phyloP scores from a whole-genome alignment of 2,329 filamentous ascomycete species.

The Alternaria infectoria region DNA sequence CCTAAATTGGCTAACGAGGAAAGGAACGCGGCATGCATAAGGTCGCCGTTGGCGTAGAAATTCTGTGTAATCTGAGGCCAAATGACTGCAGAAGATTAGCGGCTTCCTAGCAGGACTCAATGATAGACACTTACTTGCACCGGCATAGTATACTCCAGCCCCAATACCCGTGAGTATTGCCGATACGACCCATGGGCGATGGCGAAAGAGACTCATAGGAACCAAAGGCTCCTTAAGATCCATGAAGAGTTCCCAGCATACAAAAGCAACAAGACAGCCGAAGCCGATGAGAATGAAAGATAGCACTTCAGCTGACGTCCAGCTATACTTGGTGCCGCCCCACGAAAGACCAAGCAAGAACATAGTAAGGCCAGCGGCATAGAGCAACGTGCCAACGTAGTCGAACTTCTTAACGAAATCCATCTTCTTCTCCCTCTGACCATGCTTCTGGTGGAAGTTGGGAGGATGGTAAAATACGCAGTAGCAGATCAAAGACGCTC shows the following conservation, averaged over 20 bases:
- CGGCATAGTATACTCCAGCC: not conserved
- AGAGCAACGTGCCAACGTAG: not conserved
- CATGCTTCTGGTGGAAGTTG: not conserved
- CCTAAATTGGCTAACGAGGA: not conserved
- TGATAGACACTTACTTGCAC: not conserved
- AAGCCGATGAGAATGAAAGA: not conserved
- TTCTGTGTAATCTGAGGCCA: not conserved
- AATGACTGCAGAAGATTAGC: not conserved
- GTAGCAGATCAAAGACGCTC: not conserved
- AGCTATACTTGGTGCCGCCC: not conserved
- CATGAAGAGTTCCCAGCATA: not conserved
- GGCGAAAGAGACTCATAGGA: not conserved
- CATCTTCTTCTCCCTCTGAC: not conserved
- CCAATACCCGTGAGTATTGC: not conserved
- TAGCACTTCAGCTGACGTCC: not conserved
- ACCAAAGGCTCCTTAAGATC: not conserved
- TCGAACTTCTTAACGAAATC: not conserved
- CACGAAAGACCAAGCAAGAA: not conserved
- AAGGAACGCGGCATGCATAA: not conserved
- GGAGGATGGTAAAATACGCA: not conserved
- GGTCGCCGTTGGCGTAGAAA: not conserved
- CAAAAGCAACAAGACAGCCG: not conserved
- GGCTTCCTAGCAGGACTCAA: not conserved
- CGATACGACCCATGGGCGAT: not conserved
- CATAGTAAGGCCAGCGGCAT: not conserved